These are phyloP conservation scores for Colletotrichum magnum DNA, from an alignment of 2,329 filamentous ascomycete species.

Conservation along the genomic window DNA sequence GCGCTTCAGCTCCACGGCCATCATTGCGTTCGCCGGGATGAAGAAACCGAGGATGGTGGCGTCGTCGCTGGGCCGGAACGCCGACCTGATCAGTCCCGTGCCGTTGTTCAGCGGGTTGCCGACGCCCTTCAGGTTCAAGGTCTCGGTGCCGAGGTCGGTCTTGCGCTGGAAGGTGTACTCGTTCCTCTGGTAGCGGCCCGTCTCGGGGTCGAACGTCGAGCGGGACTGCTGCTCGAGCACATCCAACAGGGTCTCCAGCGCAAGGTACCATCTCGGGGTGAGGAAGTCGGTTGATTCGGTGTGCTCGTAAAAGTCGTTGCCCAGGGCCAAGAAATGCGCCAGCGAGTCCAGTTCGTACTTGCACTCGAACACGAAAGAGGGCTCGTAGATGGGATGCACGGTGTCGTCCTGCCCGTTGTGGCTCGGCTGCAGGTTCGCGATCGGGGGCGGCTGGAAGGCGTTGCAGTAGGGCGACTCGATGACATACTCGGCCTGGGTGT, in stretches of 20 bases:
- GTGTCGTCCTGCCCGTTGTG: conserved; percentile 85
- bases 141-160: conserved; percentile 90
- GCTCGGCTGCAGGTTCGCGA: conserved; percentile 79
- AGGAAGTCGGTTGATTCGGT: conserved; percentile 85
- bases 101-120: conserved; percentile 92
- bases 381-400: conserved; percentile 91
- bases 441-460: conserved; percentile 94
- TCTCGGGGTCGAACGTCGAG: conserved; percentile 82
- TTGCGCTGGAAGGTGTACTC: conserved; percentile 88
- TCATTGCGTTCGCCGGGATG: conserved; percentile 96
- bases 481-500: conserved; percentile 95
- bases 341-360: conserved; percentile 99
- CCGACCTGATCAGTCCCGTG: conserved; percentile 89
- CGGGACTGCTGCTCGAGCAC: conserved; percentile 85
- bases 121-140: conserved; percentile 82
- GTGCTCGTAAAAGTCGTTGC: conserved; percentile 87
- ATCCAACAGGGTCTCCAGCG: conserved; percentile 79
- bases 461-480: conserved; percentile 98
- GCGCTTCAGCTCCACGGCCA: conserved; percentile 87
- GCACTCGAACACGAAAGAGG: conserved; percentile 91
- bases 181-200: conserved; percentile 77
- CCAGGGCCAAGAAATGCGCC: conserved; percentile 88
- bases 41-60: conserved; percentile 95
- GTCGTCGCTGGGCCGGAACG: conserved; percentile 95
- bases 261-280: conserved; percentile 82